phyloP scores from a whole-genome alignment of 192 early-diverging fungal genomes.

The Podila verticillata region DNA sequence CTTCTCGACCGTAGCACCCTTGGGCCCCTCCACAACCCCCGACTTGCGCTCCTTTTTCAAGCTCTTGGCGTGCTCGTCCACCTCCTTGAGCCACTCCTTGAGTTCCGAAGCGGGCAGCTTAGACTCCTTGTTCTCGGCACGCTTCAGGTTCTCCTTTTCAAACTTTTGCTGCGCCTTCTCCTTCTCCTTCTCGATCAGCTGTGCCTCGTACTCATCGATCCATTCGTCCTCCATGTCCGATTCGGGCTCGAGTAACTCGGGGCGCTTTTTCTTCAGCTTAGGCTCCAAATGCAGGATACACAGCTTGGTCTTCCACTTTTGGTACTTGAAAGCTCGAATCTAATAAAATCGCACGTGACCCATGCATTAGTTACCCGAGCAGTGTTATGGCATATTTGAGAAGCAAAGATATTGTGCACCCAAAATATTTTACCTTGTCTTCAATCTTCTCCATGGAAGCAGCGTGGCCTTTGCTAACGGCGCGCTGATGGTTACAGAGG shows the following conservation, averaged over 20 bases:
- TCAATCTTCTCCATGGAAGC: conserved; percentile 81
- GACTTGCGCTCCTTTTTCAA: conserved; percentile 59
- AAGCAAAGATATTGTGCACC: background rate
- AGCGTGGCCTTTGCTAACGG: conserved; percentile 83
- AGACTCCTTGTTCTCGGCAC: conserved; percentile 69
- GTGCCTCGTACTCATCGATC: conserved; percentile 70
- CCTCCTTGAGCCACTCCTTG: conserved; percentile 60
- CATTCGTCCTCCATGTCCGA: conserved; percentile 82
- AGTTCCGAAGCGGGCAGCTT: conserved; percentile 25
- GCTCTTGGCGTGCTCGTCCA: conserved; percentile 58
- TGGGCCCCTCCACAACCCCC: conserved; percentile 55
- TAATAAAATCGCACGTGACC: conserved; percentile 36
- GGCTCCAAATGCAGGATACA: conserved; percentile 80
- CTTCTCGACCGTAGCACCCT: conserved; percentile 72
- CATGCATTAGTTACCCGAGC: background rate
- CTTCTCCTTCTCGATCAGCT: conserved; percentile 75
- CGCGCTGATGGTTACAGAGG: conserved; percentile 97
- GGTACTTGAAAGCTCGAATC: conserved; percentile 88
- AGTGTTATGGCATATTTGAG: background rate
- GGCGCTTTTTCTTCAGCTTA: conserved; percentile 78
- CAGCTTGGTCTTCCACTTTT: conserved; percentile 76
- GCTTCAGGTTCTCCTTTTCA: conserved; percentile 89
- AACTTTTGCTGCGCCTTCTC: conserved; percentile 68
- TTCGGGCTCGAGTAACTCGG: conserved; percentile 73
- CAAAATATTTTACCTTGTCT: conserved; percentile 72